Evolutionary conservation across 2,329 filamentous ascomycete genomes (phyloP), one percentile per base, ranked within the genome.

Genomic region (Clarireedia hainanense): DNA sequence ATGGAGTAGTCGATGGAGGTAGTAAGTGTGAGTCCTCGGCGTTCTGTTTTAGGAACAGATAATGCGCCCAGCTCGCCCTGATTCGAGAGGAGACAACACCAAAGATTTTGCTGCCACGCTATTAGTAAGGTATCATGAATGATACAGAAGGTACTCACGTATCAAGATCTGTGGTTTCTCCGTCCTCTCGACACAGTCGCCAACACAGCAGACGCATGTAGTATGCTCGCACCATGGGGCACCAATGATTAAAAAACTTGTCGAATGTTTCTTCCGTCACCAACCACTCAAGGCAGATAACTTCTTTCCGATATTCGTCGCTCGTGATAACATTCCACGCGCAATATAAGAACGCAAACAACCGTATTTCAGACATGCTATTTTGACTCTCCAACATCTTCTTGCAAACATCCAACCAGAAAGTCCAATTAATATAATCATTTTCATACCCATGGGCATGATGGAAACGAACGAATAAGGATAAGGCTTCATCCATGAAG

Each of bases 201-300:
- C 86, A 89, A 68, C 85, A 88, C 34, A 88, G 67, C 37, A 89
- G 69, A 36, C 86, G 82, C 77, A 88, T 87, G 63, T 80, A 89
- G 70, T 88, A 89, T 24, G 85, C 81, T 63, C 86, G 76, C n/a
- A 89, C 84, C 86, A 89, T 89, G 0, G 86, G 84, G 68, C 84
- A 88, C 86, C 86, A 89, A 64, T 89, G 85, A 61, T 80, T 85
- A 69, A 89, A 89, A 58, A 84, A 80, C 60, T 77, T 79, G 59
- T 84, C 79, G 67, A 89, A 89, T 36, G 83, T 76, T 5, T 77
- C 72, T 26, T 80, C 77, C 40, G 80, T 75, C 43, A 89, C 69
- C 27, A 89, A 69, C 66, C 87, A 84, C 10, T 79, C 76, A 24
- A 86, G 65, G 62, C 84, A 87, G 24, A 88, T 68, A 36, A 79